Evolutionary conservation across 306 rosid genomes (phyloP), one percentile per base, ranked within the genome.

Genomic region (Acacia melanoxylon): DNA sequence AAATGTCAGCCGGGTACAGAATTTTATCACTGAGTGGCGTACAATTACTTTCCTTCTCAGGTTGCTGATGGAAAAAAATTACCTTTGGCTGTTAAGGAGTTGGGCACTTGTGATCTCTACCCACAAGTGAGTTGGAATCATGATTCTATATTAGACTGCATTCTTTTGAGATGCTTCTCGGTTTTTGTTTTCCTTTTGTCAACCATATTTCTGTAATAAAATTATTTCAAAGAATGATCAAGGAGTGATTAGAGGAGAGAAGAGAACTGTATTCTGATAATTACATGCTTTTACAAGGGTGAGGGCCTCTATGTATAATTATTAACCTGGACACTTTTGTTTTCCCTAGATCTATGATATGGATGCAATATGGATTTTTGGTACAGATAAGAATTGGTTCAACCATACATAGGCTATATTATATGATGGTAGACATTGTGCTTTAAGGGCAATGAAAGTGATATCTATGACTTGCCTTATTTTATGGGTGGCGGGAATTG

Each of bases 101-200:
- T 95, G 94, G 99, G 99, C 24, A 95, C 92, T 33, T 95, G 99
- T 74, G 98, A 95, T 86, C 98, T 95, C 83, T 95, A 95, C 88
- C 99, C 99, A 44, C 99, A 95, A 81, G 99, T 95, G 77, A 86
- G 90, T 80, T 37, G 69, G 59, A 68, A 65, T 76, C 76, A 25
- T 63, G 79, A 76, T 78, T 76, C 13, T 75, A 49, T 81, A 13
- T 48, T 75, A 14, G 75, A 44, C 9, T 24, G 24, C 41, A 45
- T 72, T 25, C 58, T 71, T 45, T 46, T 46, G 37, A 20, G 19
- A 15, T 72, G 61, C 59, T 72, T 72, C 58, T 72, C 41, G 15
- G 31, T 58, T 58, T 10, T 22, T 8, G 24, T 58, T 56, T n/a
- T 19, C 58, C 41, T 5, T 6, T 49, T 52, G 19, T 16, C 20